Evolutionary conservation across 148 eudicot genomes (phyloP).

Genomic region (Fallopia convolvulus): DNA sequence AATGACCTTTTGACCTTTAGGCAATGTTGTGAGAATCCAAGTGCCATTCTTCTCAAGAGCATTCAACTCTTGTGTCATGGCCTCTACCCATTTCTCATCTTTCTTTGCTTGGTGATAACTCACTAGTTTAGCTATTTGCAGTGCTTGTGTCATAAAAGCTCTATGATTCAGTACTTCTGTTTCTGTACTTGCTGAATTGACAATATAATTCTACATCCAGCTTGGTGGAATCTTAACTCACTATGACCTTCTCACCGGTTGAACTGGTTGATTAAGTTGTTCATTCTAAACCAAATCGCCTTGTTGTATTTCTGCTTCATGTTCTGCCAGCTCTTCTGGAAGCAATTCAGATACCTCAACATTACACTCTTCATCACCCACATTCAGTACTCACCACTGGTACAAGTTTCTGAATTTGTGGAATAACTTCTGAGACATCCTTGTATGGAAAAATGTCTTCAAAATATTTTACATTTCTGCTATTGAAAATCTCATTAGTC

Average conservation of each 20-base stretch:
- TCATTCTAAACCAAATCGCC: background rate
- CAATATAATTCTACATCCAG: background rate
- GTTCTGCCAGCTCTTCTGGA: background rate
- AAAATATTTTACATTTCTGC: background rate
- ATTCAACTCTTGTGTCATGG: background rate
- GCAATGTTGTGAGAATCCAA: background rate
- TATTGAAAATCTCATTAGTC: background rate
- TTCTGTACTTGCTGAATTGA: background rate
- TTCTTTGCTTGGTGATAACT: background rate
- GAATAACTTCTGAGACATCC: background rate
- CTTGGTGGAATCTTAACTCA: background rate
- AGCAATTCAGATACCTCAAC: too few species aligned
- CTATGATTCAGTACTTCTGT: too few species aligned
- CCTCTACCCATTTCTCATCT: background rate
- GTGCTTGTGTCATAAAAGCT: too few species aligned
- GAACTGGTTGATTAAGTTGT: background rate
- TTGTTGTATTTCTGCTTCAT: too few species aligned
- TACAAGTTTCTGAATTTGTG: background rate
- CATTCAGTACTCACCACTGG: background rate
- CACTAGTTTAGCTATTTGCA: background rate
- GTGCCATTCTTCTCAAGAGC: background rate
- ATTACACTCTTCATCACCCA: background rate
- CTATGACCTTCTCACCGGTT: background rate
- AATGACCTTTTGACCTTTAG: background rate
- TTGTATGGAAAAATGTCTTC: background rate